Base-by-base conservation (phyloP, 2,329 filamentous ascomycete species). In the Colletotrichum gloeosporioides region DNA sequence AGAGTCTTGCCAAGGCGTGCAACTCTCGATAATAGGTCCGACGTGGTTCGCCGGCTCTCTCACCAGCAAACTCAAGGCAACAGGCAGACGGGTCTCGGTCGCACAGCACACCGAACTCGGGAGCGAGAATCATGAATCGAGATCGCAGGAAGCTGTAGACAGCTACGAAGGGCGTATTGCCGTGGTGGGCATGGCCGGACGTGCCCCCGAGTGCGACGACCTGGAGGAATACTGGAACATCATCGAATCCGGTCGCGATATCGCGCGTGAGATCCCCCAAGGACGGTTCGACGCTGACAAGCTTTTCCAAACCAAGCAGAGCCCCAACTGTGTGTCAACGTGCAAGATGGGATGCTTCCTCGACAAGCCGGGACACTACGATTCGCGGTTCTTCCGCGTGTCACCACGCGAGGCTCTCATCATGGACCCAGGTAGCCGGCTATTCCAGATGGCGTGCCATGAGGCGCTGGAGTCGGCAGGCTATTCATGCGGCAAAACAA, bases 301-400 rank as follows among this genome's bases (percentile, higher is more conserved):
- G 2, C 32, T 69, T 18, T 69, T 44, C 15, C n/a, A 12, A 15
- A 9, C 70, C 18, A n/a, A 39, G 32, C 62, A 68, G 9, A 18
- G 18, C 29, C 55, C 25, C 1, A 59, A 39, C 1, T 39, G 44
- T 3, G 53, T 53, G 4, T 59, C 49, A 4, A 59, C 69, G 2
- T 25, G 59, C 16, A 15, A 53, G 22, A 2, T 13, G 12, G 71
- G 71, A 7, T 69, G 64, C 64, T 80, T 82, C 25, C 71, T 82
- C 13, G 53, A 79, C 5, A 73, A 79, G 12, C 69, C 72, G 8
- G 79, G 80, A 16, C 66, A 73, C 3, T 86, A 86, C 59, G 86
- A 88, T 74, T 79, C 84, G 32, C 76, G 79, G 3, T 88, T 88
- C 80, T 88, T 88, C 81, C 81, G 82, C 27, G 83, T 83, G 16